phyloP scores from a whole-genome alignment of 805 yeast genomes.

The Zygoascus flipseniorum region DNA sequence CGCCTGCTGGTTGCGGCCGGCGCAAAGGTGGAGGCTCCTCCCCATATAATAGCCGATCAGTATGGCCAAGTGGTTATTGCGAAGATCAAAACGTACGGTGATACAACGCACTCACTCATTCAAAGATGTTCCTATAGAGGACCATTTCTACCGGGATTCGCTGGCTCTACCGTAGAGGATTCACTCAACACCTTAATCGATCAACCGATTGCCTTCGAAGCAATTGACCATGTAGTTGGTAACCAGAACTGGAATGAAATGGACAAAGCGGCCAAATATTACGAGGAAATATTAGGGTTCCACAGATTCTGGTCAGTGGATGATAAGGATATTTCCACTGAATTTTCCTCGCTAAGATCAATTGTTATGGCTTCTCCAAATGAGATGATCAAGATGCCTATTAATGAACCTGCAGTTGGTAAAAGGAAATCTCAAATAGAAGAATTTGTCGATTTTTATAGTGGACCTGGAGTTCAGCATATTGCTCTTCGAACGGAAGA shows the following conservation, averaged over 20 bases:
- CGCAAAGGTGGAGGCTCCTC: conserved; percentile 35
- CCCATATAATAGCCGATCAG: conserved; percentile 30
- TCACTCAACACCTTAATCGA: conserved; percentile 26
- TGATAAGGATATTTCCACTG: conserved; percentile 64
- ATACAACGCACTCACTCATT: conserved; percentile 61
- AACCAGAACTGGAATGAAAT: conserved; percentile 65
- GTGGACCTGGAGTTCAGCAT: conserved; percentile 83
- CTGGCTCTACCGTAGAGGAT: conserved; percentile 6
- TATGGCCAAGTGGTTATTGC: conserved; percentile 49
- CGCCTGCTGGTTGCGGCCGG: conserved; percentile 44
- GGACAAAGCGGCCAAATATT: conserved; percentile 48
- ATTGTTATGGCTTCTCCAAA: conserved; percentile 67
- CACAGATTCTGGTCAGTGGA: conserved; percentile 81
- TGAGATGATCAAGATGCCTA: conserved; percentile 66
- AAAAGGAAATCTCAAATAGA: conserved; percentile 65
- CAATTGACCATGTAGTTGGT: conserved; percentile 75
- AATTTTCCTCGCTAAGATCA: conserved; percentile 59
- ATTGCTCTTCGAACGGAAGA: conserved; percentile 59
- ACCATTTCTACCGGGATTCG: conserved; percentile 49
- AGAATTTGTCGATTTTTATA: conserved; percentile 65
- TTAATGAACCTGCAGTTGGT: conserved; percentile 76
- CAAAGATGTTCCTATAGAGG: conserved; percentile 32
- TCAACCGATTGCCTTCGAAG: conserved; percentile 30
- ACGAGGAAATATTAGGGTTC: conserved; percentile 59
- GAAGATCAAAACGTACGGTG: conserved; percentile 46